These are phyloP conservation scores for Cadophora gregata DNA, from an alignment of 2,329 filamentous ascomycete genomes.

Conservation along the genomic window DNA sequence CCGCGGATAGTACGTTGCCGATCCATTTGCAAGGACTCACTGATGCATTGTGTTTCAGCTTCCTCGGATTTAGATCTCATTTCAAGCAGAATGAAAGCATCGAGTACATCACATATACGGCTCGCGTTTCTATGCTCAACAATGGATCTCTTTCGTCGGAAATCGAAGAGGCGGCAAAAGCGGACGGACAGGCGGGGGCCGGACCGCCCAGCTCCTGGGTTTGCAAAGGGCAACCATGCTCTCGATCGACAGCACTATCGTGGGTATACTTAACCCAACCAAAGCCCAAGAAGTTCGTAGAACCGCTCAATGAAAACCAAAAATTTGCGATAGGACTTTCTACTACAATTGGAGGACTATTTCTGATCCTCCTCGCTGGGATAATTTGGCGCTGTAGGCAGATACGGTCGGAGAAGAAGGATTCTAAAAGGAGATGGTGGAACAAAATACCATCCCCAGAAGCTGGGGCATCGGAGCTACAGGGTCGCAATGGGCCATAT, in stretches of 20 bases:
- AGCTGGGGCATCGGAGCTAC: background rate
- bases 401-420: background rate
- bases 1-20: background rate
- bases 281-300: background rate
- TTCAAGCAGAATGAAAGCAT: background rate
- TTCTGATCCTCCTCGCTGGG: background rate
- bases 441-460: background rate
- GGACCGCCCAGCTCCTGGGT: background rate
- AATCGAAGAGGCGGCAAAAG: background rate
- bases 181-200: background rate
- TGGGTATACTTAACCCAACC: background rate
- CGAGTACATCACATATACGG: background rate
- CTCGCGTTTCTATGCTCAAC: background rate
- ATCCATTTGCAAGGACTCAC: background rate
- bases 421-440: background rate
- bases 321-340: background rate
- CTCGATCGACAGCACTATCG: background rate
- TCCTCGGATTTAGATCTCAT: background rate
- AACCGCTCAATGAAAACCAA: background rate
- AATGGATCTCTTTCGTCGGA: background rate
- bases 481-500: background rate
- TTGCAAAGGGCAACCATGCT: background rate
- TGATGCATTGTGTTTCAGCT: background rate
- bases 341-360: background rate
- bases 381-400: slow-evolving; percentile 1